A percentile compares a stretch with the other conserved stretches of the same genome.
Conservation (phyloP, 495 filamentous ascomycete species). For the Podospora pseudoanserina region DNA sequence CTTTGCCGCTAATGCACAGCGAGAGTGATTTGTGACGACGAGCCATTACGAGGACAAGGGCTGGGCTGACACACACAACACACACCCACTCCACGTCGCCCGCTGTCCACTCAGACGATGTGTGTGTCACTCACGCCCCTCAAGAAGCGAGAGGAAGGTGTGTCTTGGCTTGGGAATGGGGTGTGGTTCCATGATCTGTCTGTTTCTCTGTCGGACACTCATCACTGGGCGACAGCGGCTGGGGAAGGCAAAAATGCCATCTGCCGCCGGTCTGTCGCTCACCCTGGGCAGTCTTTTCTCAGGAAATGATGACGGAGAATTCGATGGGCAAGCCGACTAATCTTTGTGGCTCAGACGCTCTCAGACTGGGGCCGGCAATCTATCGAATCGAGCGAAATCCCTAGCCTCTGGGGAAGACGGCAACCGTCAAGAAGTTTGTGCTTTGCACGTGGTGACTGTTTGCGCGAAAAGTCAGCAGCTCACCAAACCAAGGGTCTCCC, state of each 20-base stretch:
- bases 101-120: constrained; percentile 16
- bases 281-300: not conserved
- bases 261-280: constrained; percentile 2
- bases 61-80: constrained; percentile 36
- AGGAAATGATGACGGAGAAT: not conserved
- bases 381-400: not conserved
- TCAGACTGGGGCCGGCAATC: not conserved
- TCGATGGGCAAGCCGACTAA: not conserved
- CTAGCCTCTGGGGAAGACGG: constrained; percentile 2
- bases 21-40: constrained; percentile 34
- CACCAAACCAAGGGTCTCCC: not conserved
- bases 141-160: not conserved
- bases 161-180: not conserved
- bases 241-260: constrained; percentile 19
- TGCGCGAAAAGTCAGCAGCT: not conserved
- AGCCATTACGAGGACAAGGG: constrained; percentile 30
- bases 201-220: constrained; percentile 1
- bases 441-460: not conserved
- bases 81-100: constrained; percentile 22
- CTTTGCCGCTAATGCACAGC: constrained; percentile 30
- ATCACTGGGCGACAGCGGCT: constrained; percentile 21
- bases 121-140: constrained; percentile 30
- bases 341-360: not conserved
- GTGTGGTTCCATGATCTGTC: constrained; percentile 3
- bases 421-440: not conserved